These are phyloP conservation scores for Penicillium bovifimosum DNA, from an alignment of 495 filamentous ascomycete genomes.

Conservation along the genomic window DNA sequence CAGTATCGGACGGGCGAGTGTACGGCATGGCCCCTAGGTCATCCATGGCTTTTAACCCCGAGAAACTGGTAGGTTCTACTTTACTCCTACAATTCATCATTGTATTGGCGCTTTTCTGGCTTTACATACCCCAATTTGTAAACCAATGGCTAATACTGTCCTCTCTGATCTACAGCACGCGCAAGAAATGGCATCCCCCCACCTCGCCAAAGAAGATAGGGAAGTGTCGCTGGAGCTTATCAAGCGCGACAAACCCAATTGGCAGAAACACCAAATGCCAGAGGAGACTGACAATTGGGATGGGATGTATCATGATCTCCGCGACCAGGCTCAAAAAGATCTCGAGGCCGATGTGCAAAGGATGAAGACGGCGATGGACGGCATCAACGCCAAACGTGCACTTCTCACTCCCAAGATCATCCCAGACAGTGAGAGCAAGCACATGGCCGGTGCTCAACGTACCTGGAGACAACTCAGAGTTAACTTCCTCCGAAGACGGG, in stretches of 20 bases:
- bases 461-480: conserved; percentile 24
- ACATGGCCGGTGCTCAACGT: conserved; percentile 22
- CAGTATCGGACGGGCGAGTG: too few relatives aligned
- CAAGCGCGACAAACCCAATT: conserved; percentile 59
- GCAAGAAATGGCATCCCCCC: conserved; percentile 61
- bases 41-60: conserved; percentile 60
- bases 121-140: background rate
- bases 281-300: conserved; percentile 55
- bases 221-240: conserved; percentile 69
- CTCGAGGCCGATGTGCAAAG: conserved; percentile 44
- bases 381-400: conserved; percentile 44
- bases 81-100: background rate
- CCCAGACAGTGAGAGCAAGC: conserved; percentile 14
- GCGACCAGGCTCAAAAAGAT: conserved; percentile 37
- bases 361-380: conserved; percentile 45
- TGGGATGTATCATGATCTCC: conserved; percentile 54
- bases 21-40: too few relatives aligned
- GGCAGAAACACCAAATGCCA: conserved; percentile 52
- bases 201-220: conserved; percentile 51
- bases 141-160: background rate
- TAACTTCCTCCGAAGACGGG: conserved; percentile 24
- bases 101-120: background rate
- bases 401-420: conserved; percentile 44
- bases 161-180: conserved; percentile 32
- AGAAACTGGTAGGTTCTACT: conserved; percentile 51